Evolutionary conservation across 2,329 filamentous ascomycete species (phyloP), one percentile per base, ranked within the genome.

Genomic region (Dothidotthia symphoricarpi): DNA sequence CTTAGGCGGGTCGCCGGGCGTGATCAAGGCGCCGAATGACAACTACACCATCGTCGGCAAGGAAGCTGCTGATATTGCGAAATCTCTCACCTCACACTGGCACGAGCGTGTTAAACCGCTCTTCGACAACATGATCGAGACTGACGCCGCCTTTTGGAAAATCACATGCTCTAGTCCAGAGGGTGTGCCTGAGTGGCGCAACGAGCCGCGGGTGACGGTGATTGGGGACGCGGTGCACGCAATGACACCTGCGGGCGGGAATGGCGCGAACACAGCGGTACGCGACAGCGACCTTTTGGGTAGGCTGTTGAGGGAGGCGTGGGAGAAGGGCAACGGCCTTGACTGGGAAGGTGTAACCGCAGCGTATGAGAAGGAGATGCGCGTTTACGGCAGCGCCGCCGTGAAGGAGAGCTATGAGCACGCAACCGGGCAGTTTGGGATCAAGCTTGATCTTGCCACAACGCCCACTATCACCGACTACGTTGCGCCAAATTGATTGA

Each of bases 131-230:
- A 82, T 82, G 76, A 57, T 67, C 4, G 75, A 74, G 38, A 46
- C 61, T 0, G 77, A 83, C 46, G 76, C 80, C 0, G 80, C 81
- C 0, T 83, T 84, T 47, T 83, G 79, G 78, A 83, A 82, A 51
- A 82, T 84, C 31, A 82, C 80, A 2, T 83, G 78, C 47, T 82
- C 78, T 0, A 74, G 71, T 0, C 80, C 80, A 0, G 69, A 69
- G 1, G 79, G 80, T 1, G 77, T 83, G 0, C 80, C 81, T 0
- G 69, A 75, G 29, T 83, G 81, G 81, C 50, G 64, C 7, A 82
- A 79, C 29, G 73, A 80, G 36, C 71, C 75, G 0, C 70, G 79
- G 0, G 66, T 74, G 1, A 72, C 71, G 0, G 41, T 74, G 3
- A 60, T 74, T 15, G 71, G 71, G 8, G 71, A 74, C 39, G 68